A percentile compares a stretch with the other conserved stretches of the same genome.
Conservation (phyloP, 2,329 filamentous ascomycete genomes). For the Fusarium protoensiforme region DNA sequence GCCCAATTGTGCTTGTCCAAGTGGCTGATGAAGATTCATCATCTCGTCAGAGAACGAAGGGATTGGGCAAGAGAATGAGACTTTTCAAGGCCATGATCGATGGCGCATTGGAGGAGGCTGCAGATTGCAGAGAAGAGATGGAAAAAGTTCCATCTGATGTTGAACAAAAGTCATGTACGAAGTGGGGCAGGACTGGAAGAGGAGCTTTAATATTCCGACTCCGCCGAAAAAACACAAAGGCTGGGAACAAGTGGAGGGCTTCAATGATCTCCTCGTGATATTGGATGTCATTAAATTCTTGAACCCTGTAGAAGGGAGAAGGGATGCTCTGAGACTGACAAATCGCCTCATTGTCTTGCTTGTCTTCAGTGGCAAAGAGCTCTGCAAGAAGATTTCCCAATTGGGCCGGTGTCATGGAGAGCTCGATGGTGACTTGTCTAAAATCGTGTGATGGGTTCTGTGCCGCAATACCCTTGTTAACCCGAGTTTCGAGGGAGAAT, state of each 20-base stretch:
- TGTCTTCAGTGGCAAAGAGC: slow-evolving; percentile 15
- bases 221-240: not conserved
- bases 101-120: not conserved
- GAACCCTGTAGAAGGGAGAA: not conserved
- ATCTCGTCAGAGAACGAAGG: not conserved
- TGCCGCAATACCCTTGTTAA: not conserved
- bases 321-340: not conserved
- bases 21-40: slow-evolving; percentile 1
- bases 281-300: not conserved
- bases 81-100: not conserved
- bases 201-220: slow-evolving; percentile 1
- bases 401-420: slow-evolving; percentile 1
- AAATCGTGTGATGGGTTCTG: not conserved
- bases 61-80: not conserved
- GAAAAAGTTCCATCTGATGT: not conserved
- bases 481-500: not conserved
- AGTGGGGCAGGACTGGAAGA: slow-evolving; percentile 20
- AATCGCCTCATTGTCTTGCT: not conserved
- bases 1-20: not conserved
- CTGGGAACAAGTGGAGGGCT: too few species aligned
- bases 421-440: not conserved
- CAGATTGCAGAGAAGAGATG: not conserved
- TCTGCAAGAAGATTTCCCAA: slow-evolving; percentile 16
- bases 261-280: not conserved
- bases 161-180: not conserved